Base-by-base conservation (phyloP, 1,284 basidiomycete genomes). In the Apiotrichum gracile region DNA sequence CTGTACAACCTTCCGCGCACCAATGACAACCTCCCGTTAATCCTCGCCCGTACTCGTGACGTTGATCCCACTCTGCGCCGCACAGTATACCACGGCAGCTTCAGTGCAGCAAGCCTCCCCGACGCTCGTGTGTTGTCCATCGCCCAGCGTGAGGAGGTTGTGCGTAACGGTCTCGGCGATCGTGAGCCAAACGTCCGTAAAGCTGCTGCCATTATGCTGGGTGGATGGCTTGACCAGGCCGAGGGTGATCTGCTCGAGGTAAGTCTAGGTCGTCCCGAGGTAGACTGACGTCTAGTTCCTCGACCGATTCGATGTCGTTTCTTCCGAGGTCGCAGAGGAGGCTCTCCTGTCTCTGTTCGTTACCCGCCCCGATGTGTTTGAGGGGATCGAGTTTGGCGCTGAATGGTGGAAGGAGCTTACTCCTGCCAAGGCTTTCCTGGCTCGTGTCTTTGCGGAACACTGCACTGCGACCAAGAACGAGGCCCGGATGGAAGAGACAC, bases 111-210 rank as follows among this genome's bases (percentile, higher is more conserved):
- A 6, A 82, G 83, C 40, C 73, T 85, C 0, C 82, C 81, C 2
- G 83, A 86, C 62, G 85, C 87, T 3, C 80, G 84, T 12, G 80
- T 82, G 10, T 78, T 92, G 31, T 82, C 81, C 0, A 85, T 89
- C 22, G 79, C 83, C 0, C 88, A 92, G 70, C 81, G 91, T 22
- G 88, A 91, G 66, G 78, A 83, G 50, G 78, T 90, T 22, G 82
- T 92, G 16, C 82, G 84, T 41, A 84, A 87, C 60, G 93, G 93
- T 0, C 78, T 97, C 4, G 87, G 89, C 0, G 94, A 97, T 72
- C 80, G 93, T 44, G 92, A 96, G 61, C 82, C 83, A 0, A 78
- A 75, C n/a, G 92, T 97, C 6, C 80, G 86, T 37, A 81, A 85
- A 24, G 89, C 91, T 0, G 86, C 88, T 0, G 85, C 82, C 3